These are phyloP conservation scores for Zymoseptoria brevis DNA, from an alignment of 2,329 filamentous ascomycete species.

Conservation along the genomic window DNA sequence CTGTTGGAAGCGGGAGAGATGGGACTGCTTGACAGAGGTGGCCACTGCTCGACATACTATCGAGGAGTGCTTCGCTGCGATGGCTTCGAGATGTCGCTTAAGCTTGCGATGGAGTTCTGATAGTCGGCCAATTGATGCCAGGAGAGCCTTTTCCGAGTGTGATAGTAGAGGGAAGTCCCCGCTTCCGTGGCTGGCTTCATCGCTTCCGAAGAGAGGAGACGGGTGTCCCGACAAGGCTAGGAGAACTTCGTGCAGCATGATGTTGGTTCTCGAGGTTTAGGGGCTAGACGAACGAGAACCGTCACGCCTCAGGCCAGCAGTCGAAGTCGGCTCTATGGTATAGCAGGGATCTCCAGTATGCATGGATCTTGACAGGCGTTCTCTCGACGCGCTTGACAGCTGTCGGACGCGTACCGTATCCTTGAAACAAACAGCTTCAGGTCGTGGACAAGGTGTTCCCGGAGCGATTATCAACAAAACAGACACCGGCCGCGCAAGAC, in stretches of 20 bases:
- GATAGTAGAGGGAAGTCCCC: slow-evolving; percentile 50
- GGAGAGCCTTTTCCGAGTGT: slow-evolving; percentile 73
- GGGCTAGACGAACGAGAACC: no score
- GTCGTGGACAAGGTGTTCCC: background rate
- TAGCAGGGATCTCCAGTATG: background rate
- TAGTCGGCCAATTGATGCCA: slow-evolving; percentile 67
- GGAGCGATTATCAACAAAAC: background rate
- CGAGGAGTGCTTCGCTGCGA: slow-evolving; percentile 65
- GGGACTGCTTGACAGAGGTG: slow-evolving; percentile 63
- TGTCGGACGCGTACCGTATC: background rate
- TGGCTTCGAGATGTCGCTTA: slow-evolving; percentile 56
- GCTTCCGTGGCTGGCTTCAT: slow-evolving; percentile 12
- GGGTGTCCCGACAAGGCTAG: slow-evolving; percentile 91
- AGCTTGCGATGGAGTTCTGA: slow-evolving; percentile 70
- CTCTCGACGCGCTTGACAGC: background rate
- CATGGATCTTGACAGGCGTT: background rate
- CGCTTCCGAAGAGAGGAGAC: slow-evolving; percentile 68
- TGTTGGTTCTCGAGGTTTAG: background rate
- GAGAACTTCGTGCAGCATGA: slow-evolving; percentile 97
- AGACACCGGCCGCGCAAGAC: background rate
- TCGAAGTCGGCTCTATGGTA: no score
- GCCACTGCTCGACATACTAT: slow-evolving; percentile 83
- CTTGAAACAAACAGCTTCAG: background rate
- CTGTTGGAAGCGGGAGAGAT: slow-evolving; percentile 72
- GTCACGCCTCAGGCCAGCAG: no score